Evolutionary conservation across 192 early-diverging fungal species (phyloP).

Genomic region (Podila horticola): DNA sequence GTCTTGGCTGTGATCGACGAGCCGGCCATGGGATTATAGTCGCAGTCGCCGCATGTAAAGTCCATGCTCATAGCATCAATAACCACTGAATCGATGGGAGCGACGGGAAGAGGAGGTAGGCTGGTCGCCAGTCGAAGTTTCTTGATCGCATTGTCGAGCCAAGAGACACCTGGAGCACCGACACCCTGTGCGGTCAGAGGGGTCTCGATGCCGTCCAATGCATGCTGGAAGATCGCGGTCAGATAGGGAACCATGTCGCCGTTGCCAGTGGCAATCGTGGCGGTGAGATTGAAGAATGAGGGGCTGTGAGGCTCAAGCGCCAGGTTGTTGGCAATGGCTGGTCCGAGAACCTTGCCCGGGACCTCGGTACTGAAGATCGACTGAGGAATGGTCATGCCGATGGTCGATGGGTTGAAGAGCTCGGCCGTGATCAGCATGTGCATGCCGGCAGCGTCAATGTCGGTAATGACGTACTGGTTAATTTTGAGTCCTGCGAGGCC

Average conservation of each 20-base stretch:
- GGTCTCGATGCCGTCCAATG: conserved; percentile 11
- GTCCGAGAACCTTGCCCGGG: conserved; percentile 19
- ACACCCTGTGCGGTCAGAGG: conserved; percentile 12
- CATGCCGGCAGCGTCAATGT: conserved; percentile 29
- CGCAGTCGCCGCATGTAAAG: conserved; percentile 33
- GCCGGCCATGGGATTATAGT: conserved; percentile 52
- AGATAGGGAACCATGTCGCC: conserved; percentile 6
- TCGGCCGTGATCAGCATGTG: conserved; percentile 31
- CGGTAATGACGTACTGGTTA: conserved; percentile 24
- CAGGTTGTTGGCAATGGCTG: conserved; percentile 1
- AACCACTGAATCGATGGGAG: conserved; percentile 51
- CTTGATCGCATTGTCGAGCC: conserved; percentile 38
- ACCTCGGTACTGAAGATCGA: conserved; percentile 31
- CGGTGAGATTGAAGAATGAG: conserved; percentile 19
- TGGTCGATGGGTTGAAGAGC: conserved; percentile 44
- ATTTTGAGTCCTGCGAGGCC: conserved; percentile 31
- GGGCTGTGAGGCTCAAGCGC: conserved; percentile 6
- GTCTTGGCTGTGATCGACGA: conserved; percentile 58
- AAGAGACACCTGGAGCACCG: conserved; percentile 29
- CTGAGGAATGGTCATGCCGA: conserved; percentile 46
- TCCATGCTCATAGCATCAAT: conserved; percentile 58
- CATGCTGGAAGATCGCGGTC: conserved; percentile 15
- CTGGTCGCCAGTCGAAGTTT: conserved; percentile 5
- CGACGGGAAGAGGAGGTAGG: conserved; percentile 1
- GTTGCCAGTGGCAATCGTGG: conserved; percentile 8